Conservation (phyloP, 2,329 filamentous ascomycete species). For the Chalaropsis thielavioides region DNA sequence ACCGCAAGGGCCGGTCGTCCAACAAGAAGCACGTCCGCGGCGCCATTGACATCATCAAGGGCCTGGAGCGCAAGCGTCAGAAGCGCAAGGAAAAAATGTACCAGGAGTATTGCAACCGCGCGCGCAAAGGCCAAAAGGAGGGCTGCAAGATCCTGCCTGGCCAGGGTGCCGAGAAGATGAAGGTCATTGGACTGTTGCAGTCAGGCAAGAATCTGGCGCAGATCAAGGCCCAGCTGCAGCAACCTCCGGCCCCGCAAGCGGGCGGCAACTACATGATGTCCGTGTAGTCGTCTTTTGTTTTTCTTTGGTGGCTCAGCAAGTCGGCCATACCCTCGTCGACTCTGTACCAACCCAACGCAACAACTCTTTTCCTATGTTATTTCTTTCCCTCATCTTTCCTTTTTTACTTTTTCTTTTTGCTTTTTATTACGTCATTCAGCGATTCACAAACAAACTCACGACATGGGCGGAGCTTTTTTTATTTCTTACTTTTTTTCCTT, state of each 20-base stretch:
- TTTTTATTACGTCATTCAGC: conserved; percentile 1
- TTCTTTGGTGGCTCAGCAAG: background rate
- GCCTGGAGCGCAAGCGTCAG: conserved; percentile 84
- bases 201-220: conserved; percentile 55
- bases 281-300: conserved; percentile 32
- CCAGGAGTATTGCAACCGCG: conserved; percentile 76
- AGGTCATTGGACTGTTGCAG: conserved; percentile 65
- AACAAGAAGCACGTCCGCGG: conserved; percentile 59
- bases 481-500: background rate
- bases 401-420: conserved; percentile 1
- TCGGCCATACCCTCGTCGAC: background rate
- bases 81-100: conserved; percentile 85
- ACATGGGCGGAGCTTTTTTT: conserved; percentile 8
- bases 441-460: conserved; percentile 4
- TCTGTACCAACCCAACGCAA: background rate
- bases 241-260: conserved; percentile 5
- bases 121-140: conserved; percentile 49
- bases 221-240: conserved; percentile 16
- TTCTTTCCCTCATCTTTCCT: background rate
- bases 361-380: conserved; percentile 1
- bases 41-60: conserved; percentile 96
- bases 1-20: conserved; percentile 29
- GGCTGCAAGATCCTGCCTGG: conserved; percentile 61
- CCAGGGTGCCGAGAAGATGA: conserved; percentile 83
- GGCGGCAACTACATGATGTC: conserved; percentile 64